phyloP scores from a whole-genome alignment of 495 filamentous ascomycete genomes.

The Glutinoglossum americanum region DNA sequence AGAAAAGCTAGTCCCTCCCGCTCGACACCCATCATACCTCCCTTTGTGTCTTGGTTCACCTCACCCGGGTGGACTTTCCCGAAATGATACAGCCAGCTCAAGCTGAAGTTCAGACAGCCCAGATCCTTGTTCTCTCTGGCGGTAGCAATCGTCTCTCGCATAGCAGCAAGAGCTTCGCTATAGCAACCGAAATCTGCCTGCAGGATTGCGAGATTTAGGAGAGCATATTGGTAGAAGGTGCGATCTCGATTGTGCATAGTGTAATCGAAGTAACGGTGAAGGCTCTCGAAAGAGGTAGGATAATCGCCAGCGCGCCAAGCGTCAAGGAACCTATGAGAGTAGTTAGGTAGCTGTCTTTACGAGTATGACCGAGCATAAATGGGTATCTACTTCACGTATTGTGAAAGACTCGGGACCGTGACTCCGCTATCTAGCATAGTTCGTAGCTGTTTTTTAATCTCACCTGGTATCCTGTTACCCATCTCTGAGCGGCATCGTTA shows the following conservation, averaged over 20 bases:
- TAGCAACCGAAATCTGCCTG: slow-evolving; percentile 92
- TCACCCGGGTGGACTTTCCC: slow-evolving; percentile 62
- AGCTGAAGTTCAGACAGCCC: slow-evolving; percentile 79
- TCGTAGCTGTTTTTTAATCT: slow-evolving; percentile 41
- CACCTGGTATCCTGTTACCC: slow-evolving; percentile 49
- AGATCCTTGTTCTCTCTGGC: slow-evolving; percentile 84
- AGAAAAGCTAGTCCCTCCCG: slow-evolving; percentile 67
- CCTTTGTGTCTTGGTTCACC: slow-evolving; percentile 45
- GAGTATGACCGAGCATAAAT: neutral
- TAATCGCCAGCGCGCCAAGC: slow-evolving; percentile 85
- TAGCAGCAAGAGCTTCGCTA: slow-evolving; percentile 72
- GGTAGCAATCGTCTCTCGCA: slow-evolving; percentile 79
- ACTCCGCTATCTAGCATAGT: slow-evolving; percentile 42
- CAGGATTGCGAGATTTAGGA: slow-evolving; percentile 82
- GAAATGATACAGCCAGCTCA: slow-evolving; percentile 97
- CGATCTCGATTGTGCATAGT: slow-evolving; percentile 75
- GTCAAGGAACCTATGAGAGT: slow-evolving; percentile 46
- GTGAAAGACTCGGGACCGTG: slow-evolving; percentile 45
- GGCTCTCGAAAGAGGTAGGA: slow-evolving; percentile 65
- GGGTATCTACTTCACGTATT: slow-evolving; percentile 46
- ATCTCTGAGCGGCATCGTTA: slow-evolving; percentile 20
- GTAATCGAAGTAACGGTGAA: slow-evolving; percentile 95
- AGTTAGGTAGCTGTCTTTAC: neutral
- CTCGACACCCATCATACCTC: slow-evolving; percentile 53
- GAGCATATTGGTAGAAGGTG: slow-evolving; percentile 84